Evolutionary conservation across 1,139 yeast genomes (phyloP), one percentile per base, ranked within the genome.

Genomic region (Taiozyma sp.): DNA sequence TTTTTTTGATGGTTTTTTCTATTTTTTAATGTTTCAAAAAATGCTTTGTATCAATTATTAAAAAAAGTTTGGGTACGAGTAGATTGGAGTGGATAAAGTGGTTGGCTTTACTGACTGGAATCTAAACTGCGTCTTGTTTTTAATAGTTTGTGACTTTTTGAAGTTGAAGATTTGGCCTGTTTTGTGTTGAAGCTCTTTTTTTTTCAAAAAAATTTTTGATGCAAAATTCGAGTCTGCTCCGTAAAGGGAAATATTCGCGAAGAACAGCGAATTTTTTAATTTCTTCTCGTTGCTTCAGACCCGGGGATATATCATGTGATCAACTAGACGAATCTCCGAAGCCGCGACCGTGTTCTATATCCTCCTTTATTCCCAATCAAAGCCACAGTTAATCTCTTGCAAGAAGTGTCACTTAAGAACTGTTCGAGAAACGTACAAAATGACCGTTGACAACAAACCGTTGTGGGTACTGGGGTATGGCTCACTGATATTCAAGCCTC

Each of bases 381-480:
- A 24, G 27, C 14, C n/a, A 14, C 12, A 30, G 34, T 28, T 19
- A 19, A 19, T 19, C 19, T 19, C 19, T 19, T 19, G 2, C 19
- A 19, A 19, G 19, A 19, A 2, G 13, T 30, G n/a, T 13, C n/a
- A 14, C n/a, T 13, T 30, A 1, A 12, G 12, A 36, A 16, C n/a
- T 14, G 16, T 34, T 34, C 38, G 14, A 30, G 6, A 16, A 38
- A 38, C 30, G 29, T 40, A 40, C 5, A 14, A 23, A 14, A 40
- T 40, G 43, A 40, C 29, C 8, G 29, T 40, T 38, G 43, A 40
- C 6, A 61, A 67, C 14, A 72, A 79, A 7, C 80, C 78, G 0
- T 51, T 84, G 58, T 91, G 96, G 96, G 78, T 92, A 19, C 84
- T 91, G 28, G 97, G 97, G 4, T 92, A 92, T 64, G 98, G 98